Percentiles rank a stretch among this genome's conserved stretches.
These are phyloP conservation scores for Metschnikowia sp. DNA, from an alignment of 805 yeast species.

Conservation along the genomic window DNA sequence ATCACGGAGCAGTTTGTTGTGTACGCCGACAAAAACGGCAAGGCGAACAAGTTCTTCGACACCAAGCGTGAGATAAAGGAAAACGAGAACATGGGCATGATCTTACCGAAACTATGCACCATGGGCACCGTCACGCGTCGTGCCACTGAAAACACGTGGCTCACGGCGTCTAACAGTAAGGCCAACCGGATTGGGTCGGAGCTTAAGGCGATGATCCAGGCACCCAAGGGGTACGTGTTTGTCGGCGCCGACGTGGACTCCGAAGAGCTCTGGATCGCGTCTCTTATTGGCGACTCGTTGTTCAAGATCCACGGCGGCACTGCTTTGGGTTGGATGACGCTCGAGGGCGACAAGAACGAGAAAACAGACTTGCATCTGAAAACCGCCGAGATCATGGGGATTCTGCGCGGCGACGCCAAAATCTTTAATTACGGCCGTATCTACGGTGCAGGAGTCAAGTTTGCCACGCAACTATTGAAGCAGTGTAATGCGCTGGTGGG, in stretches of 20 bases:
- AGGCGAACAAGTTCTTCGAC: slow-evolving; percentile 24
- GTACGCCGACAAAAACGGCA: slow-evolving; percentile 28
- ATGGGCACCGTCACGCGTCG: slow-evolving; percentile 98
- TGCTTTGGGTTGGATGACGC: slow-evolving; percentile 98
- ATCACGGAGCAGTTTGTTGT: slow-evolving; percentile 85
- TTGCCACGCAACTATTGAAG: slow-evolving; percentile 79
- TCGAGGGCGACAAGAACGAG: slow-evolving; percentile 88
- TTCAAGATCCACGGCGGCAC: slow-evolving; percentile 92
- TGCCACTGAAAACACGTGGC: slow-evolving; percentile 96
- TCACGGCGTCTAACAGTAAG: slow-evolving; percentile 95
- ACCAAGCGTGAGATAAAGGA: slow-evolving; percentile 22
- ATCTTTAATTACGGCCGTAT: slow-evolving; percentile 95
- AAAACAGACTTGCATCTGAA: slow-evolving; percentile 95
- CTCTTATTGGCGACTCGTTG: slow-evolving; percentile 87
- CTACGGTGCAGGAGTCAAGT: slow-evolving; percentile 94
- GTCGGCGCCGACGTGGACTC: slow-evolving; percentile 99
- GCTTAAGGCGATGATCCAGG: slow-evolving; percentile 77
- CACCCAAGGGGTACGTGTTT: slow-evolving; percentile 85
- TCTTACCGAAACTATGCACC: slow-evolving; percentile 77
- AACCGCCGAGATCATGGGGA: slow-evolving; percentile 86
- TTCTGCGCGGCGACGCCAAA: slow-evolving; percentile 88
- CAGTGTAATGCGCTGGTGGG: slow-evolving; percentile 73
- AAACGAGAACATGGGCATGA: slow-evolving; percentile 54
- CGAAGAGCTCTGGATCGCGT: slow-evolving; percentile 97
- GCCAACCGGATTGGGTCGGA: slow-evolving; percentile 86